A percentile compares a stretch with the other conserved stretches of the same genome.
Conservation (phyloP, 2,329 filamentous ascomycete genomes). For the Periconia macrospinosa region DNA sequence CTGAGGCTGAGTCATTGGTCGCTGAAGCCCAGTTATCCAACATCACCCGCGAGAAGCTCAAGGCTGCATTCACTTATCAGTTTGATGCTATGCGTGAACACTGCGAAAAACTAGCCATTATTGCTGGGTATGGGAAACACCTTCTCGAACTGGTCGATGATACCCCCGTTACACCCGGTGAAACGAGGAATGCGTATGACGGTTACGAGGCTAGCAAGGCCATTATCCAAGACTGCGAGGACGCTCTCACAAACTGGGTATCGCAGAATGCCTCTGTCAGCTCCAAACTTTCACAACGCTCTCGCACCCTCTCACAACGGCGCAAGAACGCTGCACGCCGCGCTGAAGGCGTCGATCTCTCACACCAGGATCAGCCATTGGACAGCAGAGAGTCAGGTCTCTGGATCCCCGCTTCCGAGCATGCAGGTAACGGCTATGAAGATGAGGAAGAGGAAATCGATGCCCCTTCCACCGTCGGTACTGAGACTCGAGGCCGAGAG, state of each 20-base stretch:
- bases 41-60: slow-evolving; percentile 99
- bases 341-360: slow-evolving; percentile 77
- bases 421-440: slow-evolving; percentile 64
- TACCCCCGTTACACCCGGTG: slow-evolving; percentile 92
- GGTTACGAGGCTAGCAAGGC: slow-evolving; percentile 98
- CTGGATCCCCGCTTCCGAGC: slow-evolving; percentile 77
- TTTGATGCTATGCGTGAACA: slow-evolving; percentile 97
- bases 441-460: slow-evolving; percentile 67
- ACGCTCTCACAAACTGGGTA: slow-evolving; percentile 96
- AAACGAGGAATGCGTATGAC: slow-evolving; percentile 94
- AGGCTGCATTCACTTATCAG: slow-evolving; percentile 96
- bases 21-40: slow-evolving; percentile 98
- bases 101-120: slow-evolving; percentile 97
- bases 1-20: slow-evolving; percentile 97
- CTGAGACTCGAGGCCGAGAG: slow-evolving; percentile 51
- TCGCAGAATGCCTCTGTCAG: slow-evolving; percentile 84
- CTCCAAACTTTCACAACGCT: slow-evolving; percentile 82
- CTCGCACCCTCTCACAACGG: slow-evolving; percentile 84
- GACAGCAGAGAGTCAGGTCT: slow-evolving; percentile 71
- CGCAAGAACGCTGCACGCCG: slow-evolving; percentile 66
- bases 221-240: slow-evolving; percentile 99
- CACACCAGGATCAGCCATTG: slow-evolving; percentile 77
- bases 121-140: slow-evolving; percentile 97
- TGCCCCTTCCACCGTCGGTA: slow-evolving; percentile 42
- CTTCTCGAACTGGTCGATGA: slow-evolving; percentile 96